These are phyloP conservation scores for Sclerotinia spermophila DNA, from an alignment of 2,329 filamentous ascomycete genomes.

Conservation along the genomic window DNA sequence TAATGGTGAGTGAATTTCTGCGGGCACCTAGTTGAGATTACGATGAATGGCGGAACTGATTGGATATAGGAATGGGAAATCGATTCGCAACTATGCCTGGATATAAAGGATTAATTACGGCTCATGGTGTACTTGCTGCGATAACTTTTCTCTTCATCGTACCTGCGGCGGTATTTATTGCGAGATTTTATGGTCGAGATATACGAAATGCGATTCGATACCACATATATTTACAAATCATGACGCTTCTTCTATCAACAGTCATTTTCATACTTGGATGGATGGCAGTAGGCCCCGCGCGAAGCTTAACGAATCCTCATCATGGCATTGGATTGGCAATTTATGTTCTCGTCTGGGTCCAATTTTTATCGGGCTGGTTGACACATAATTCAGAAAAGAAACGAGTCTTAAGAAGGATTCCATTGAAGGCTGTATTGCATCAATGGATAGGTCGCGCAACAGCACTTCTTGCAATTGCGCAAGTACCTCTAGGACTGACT, in stretches of 20 bases:
- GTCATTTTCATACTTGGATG: constrained; percentile 72
- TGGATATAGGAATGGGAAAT: constrained; percentile 66
- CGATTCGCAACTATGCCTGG: constrained; percentile 65
- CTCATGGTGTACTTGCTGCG: constrained; percentile 68
- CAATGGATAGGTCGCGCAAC: constrained; percentile 81
- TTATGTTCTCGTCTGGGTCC: constrained; percentile 68
- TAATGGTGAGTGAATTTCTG: constrained; percentile 56
- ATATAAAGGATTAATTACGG: constrained; percentile 68
- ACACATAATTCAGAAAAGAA: constrained; percentile 44
- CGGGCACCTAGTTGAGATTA: constrained; percentile 27
- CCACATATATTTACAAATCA: constrained; percentile 71
- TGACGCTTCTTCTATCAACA: constrained; percentile 64
- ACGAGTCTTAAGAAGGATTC: constrained; percentile 45
- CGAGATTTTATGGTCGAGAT: constrained; percentile 64
- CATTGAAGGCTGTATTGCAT: constrained; percentile 54
- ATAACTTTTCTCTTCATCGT: constrained; percentile 73
- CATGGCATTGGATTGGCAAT: constrained; percentile 80
- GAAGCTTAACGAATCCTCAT: constrained; percentile 75
- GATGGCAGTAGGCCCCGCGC: constrained; percentile 70
- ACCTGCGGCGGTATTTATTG: constrained; percentile 69
- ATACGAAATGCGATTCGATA: constrained; percentile 60
- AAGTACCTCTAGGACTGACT: constrained; percentile 84
- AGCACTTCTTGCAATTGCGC: constrained; percentile 76
- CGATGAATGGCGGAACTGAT: constrained; percentile 11
- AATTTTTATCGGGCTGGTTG: constrained; percentile 65